These are phyloP conservation scores for Ustilago loliicola DNA, from an alignment of 1,284 basidiomycete species.

Conservation along the genomic window DNA sequence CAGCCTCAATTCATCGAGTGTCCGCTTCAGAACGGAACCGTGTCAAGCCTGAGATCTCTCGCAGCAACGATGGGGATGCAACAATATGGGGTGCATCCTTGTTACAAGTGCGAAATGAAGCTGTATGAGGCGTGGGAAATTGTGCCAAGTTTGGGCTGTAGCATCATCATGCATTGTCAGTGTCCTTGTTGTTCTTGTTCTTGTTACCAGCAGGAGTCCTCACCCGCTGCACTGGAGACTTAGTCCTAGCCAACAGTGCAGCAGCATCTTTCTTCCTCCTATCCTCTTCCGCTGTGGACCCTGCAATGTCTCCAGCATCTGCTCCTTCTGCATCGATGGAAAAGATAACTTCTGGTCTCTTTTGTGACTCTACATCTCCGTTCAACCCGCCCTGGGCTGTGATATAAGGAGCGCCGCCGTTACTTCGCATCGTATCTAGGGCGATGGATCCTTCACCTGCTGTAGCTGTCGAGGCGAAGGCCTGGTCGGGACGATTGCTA, in stretches of 20 bases:
- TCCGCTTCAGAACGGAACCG: no score
- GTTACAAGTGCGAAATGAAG: no score
- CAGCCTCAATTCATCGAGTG: no score
- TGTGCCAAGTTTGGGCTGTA: no score
- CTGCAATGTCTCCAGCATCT: slow-evolving; percentile 34
- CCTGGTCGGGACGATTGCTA: slow-evolving; percentile 44
- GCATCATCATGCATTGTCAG: not conserved
- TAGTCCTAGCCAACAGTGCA: slow-evolving; percentile 29
- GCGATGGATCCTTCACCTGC: slow-evolving; percentile 15
- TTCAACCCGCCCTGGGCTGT: slow-evolving; percentile 32
- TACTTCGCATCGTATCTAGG: slow-evolving; percentile 27
- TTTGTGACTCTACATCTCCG: slow-evolving; percentile 45
- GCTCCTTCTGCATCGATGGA: slow-evolving; percentile 40
- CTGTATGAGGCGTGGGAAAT: no score
- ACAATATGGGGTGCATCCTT: no score
- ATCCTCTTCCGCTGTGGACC: slow-evolving; percentile 28
- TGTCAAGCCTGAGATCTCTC: no score
- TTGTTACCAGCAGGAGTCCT: slow-evolving; percentile 29
- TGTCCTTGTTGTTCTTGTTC: no score
- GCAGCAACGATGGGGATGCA: no score
- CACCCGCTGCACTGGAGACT: slow-evolving; percentile 34
- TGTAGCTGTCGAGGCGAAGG: slow-evolving; percentile 35
- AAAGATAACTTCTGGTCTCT: slow-evolving; percentile 49
- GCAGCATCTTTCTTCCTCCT: slow-evolving; percentile 29
- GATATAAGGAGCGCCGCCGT: slow-evolving; percentile 47